Base-by-base conservation (phyloP, 2,329 filamentous ascomycete species). In the Coleophoma cylindrospora region DNA sequence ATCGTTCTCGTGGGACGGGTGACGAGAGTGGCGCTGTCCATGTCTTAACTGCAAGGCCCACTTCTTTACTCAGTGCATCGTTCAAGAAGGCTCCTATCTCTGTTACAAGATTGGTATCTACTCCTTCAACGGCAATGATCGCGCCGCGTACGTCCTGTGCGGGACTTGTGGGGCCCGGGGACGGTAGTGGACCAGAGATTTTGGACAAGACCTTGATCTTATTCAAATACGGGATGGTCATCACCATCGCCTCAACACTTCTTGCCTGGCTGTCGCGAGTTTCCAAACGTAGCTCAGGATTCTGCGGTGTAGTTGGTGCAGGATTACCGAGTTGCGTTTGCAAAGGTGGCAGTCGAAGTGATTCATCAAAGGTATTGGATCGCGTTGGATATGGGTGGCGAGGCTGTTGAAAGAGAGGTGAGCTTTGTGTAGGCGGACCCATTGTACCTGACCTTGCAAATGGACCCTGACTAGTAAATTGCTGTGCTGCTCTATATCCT, bases 121-220 rank as follows among this genome's bases (percentile, higher is more conserved):
- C 76, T 1, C 91, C 91, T 67, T 97, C 92, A 27, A 97, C 73
- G 0, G 89, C 86, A 54, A 97, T 84, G 36, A 96, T 79, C 0
- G 87, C 81, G 0, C 92, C 91, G n/a, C 91, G 80, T 7, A 74
- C 71, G 57, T 73, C 68, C 52, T 68, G 64, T 21, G 61, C 47
- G 47, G 68, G 50, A 60, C 66, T 57, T 34, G 60, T 48, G 40
- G 67, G 65, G 5, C 65, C 61, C 1, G 70, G 61, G 14, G 70
- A 58, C 6, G 71, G 68, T 13, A 89, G 72, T 0, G 88, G 83
- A 21, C 86, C 87, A 43, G 86, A 86, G 56, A 96, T 89, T 54
- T 83, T 84, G 14, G 82, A 76, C 34, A 97, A 74, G 2, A 92
- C 77, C 45, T 83, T 82, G 59, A 96, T 80, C 67, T 95, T 96